Percentiles rank a stretch among this genome's conserved stretches.
Conservation (phyloP, 2,329 filamentous ascomycete genomes). For the Penicillium verrucosum region DNA sequence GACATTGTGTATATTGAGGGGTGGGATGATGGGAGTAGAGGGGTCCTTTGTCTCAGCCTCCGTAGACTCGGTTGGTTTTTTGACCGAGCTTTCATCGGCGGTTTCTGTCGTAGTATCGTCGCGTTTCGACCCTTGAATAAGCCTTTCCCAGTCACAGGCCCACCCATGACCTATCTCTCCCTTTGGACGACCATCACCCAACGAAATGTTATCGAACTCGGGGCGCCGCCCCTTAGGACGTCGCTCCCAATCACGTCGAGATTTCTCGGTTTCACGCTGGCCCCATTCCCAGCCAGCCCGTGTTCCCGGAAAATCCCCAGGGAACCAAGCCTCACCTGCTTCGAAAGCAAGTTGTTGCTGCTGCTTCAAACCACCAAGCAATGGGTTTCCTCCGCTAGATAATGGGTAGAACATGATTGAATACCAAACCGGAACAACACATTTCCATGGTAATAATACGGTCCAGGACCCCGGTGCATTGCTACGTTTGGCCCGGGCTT, state of each 20-base stretch:
- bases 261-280: slow-evolving; percentile 57
- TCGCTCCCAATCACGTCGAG: slow-evolving; percentile 66
- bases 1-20: slow-evolving; percentile 29
- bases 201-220: slow-evolving; percentile 69
- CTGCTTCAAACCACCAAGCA: slow-evolving; percentile 79
- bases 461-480: slow-evolving; percentile 72
- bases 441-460: slow-evolving; percentile 84
- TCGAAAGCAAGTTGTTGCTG: slow-evolving; percentile 79
- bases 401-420: slow-evolving; percentile 78
- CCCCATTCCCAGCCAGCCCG: slow-evolving; percentile 78
- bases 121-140: slow-evolving; percentile 49
- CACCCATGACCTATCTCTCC: slow-evolving; percentile 82
- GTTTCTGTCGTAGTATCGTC: background rate
- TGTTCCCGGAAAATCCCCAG: slow-evolving; percentile 77
- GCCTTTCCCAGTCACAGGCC: slow-evolving; percentile 75
- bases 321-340: slow-evolving; percentile 74
- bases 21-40: slow-evolving; percentile 18
- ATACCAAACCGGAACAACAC: slow-evolving; percentile 81
- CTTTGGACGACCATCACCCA: slow-evolving; percentile 65
- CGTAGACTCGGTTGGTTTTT: slow-evolving; percentile 12
- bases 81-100: slow-evolving; percentile 6
- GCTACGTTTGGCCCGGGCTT: slow-evolving; percentile 35
- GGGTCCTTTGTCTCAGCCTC: slow-evolving; percentile 9
- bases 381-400: slow-evolving; percentile 73
- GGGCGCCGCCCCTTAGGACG: slow-evolving; percentile 78